phyloP scores from a whole-genome alignment of 2,329 filamentous ascomycete genomes.

The Tolypocladium amazonense region DNA sequence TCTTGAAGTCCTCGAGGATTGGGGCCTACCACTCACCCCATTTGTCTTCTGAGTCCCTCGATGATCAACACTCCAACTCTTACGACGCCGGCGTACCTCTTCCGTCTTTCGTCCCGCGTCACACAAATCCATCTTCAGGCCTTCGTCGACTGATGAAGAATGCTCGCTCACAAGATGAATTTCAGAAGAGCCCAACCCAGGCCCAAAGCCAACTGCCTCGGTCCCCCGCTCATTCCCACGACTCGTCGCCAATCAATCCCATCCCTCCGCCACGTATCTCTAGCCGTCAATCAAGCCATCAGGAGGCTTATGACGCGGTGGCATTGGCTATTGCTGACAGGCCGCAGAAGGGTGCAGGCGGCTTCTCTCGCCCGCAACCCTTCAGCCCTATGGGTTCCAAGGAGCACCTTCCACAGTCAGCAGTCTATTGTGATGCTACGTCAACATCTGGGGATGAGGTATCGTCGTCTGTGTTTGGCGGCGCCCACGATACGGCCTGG shows the following conservation, averaged over 20 bases:
- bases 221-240: slow-evolving; percentile 27
- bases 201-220: slow-evolving; percentile 32
- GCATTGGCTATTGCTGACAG: slow-evolving; percentile 26
- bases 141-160: slow-evolving; percentile 29
- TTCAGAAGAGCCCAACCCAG: slow-evolving; percentile 35
- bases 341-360: slow-evolving; percentile 29
- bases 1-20: neutral
- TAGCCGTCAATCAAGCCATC: slow-evolving; percentile 40
- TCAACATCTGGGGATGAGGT: slow-evolving; percentile 1
- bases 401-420: slow-evolving; percentile 7
- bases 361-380: slow-evolving; percentile 34
- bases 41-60: slow-evolving; percentile 22
- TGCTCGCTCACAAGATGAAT: slow-evolving; percentile 37
- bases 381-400: slow-evolving; percentile 19
- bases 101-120: slow-evolving; percentile 8
- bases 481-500: slow-evolving; percentile 32
- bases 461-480: slow-evolving; percentile 30
- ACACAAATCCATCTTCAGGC: slow-evolving; percentile 11
- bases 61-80: neutral
- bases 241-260: slow-evolving; percentile 23
- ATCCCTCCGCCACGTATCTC: slow-evolving; percentile 43
- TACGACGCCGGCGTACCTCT: neutral
- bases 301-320: slow-evolving; percentile 26
- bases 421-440: neutral
- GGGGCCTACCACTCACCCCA: neutral